Evolutionary conservation across 148 eudicot genomes (phyloP), one percentile per base, ranked within the genome.

Genomic region (Hydrangea macrophylla): DNA sequence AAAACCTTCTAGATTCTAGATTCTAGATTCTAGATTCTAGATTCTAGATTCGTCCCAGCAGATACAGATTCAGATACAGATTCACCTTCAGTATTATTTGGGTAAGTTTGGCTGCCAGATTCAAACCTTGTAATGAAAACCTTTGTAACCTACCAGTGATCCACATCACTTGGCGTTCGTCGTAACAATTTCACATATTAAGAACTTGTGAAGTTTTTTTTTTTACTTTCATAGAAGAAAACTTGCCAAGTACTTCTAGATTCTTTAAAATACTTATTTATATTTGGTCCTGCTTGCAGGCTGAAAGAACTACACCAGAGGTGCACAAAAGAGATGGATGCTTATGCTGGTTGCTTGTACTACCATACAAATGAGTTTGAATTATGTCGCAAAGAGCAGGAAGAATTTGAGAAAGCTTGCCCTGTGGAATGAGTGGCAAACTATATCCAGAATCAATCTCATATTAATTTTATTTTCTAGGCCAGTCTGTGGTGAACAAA

Each of bases 351-450:
- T 18, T 88, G 97, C 75, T 84, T 90, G 97, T 88, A 90, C 67
- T 88, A 88, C 84, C 79, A 83, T 71, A 90, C 97, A 12, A 77
- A 88, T 44, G 97, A 90, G 69, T 90, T 86, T 76, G 94, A 90
- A 6, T 58, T 83, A 25, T 90, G 97, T 39, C 90, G 93, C 65
- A 84, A 86, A 70, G 91, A 90, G 75, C 97, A 90, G 65, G 71
- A 78, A 66, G 88, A 70, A 26, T 90, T 90, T 44, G 94, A 90
- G 81, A 88, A 90, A 69, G 83, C 85, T 33, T 90, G 97, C 66
- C 88, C 89, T 58, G 63, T 79, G 69, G 73, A 72, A 58, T 78
- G 78, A 76, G 22, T 44, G 28, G 53, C 9, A 40, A 55, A 30
- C 25, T 33, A 40, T 10, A 33, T 6, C 33, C 27, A 7, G 7